Base-by-base conservation (phyloP, 352 stramenopile species). In the Elongisporangium undulatum region DNA sequence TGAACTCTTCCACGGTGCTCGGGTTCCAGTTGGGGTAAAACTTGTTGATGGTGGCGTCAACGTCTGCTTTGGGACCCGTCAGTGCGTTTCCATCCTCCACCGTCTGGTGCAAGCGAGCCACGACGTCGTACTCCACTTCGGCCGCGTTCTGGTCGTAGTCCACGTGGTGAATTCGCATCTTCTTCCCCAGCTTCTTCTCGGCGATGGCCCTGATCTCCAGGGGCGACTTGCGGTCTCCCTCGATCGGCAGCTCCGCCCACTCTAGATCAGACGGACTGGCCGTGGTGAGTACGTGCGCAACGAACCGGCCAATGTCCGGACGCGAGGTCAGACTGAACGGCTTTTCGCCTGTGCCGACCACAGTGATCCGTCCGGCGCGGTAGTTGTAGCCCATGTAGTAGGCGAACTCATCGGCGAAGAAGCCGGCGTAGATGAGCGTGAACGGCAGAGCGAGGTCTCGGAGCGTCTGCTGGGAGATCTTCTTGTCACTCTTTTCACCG, bases 171-270 rank as follows among this genome's bases (percentile, higher is more conserved):
- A 60, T 39, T 5, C 21, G 23, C 17, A 60, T 53, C 22, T 51
- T 60, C 55, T 51, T 60, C 38, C 39, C 39, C 9, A 53, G 19
- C 24, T 60, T 60, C n/a, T 52, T 51, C n/a, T 60, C 55, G 13
- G 45, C 39, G 6, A 38, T 24, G 6, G 41, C 55, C 8, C 10
- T 22, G 41, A 60, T 26, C 21, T 60, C 55, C 13, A 58, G 6
- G 7, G 24, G 24, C 29, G 53, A 19, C 53, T 41, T 22, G 16
- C 53, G 53, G n/a, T 58, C 53, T 3, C 26, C 53, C 19, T 58
- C 53, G 23, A 58, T 20, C 26, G 53, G 26, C 16, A 58, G n/a
- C 23, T 58, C 29, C 5, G 15, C 53, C 53, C 53, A 58, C 21
- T 50, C 19, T 5, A 58, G 39, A 10, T 50, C 53, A n/a, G 17